Evolutionary conservation across 148 eudicot species (phyloP).

Genomic region (Arctostaphylos glauca): DNA sequence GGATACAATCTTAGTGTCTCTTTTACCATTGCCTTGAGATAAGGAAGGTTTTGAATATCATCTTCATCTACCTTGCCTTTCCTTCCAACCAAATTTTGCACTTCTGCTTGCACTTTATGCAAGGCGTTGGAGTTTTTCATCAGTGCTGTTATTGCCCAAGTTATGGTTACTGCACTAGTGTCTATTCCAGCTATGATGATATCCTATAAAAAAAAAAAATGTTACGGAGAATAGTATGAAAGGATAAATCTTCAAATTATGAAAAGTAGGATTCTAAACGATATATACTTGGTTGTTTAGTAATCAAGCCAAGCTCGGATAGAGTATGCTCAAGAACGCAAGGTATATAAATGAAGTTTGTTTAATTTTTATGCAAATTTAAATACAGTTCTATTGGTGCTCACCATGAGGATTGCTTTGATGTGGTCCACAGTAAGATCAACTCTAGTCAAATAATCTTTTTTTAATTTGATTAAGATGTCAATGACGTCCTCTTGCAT

Average conservation of each 20-base stretch:
- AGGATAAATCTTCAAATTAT: no score
- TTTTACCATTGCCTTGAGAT: neutral
- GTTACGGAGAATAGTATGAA: no score
- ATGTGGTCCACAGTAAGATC: conserved; percentile 12
- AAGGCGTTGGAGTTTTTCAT: neutral
- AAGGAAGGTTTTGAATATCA: neutral
- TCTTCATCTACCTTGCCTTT: neutral
- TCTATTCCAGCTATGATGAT: neutral
- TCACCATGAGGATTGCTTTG: neutral
- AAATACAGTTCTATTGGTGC: no score
- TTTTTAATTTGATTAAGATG: conserved; percentile 13
- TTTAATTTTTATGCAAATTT: no score
- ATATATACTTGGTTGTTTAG: no score
- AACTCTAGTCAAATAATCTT: neutral
- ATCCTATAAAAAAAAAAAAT: neutral
- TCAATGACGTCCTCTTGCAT: conserved; percentile 14
- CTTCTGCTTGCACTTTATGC: neutral
- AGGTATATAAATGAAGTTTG: no score
- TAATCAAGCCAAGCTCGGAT: no score
- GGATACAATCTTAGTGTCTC: neutral
- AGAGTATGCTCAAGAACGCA: no score
- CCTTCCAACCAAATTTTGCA: neutral
- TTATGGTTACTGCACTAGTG: neutral
- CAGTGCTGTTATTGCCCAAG: neutral
- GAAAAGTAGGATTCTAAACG: no score